These are phyloP conservation scores for Cryptococcus floricola DNA, from an alignment of 1,284 basidiomycete genomes.

Conservation along the genomic window DNA sequence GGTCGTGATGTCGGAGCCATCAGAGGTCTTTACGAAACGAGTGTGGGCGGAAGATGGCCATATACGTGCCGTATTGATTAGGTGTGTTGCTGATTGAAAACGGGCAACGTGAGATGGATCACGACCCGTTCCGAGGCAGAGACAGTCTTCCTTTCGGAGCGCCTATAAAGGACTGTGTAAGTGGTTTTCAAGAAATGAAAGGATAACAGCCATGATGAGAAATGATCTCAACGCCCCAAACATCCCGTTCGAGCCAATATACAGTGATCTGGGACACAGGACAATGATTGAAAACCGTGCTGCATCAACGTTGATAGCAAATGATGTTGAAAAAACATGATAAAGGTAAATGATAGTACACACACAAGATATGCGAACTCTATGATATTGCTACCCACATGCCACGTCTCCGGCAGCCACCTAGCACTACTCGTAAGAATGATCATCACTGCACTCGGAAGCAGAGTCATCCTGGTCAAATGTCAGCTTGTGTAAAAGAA, in stretches of 20 bases:
- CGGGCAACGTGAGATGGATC: not conserved
- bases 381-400: not conserved
- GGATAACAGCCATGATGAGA: not conserved
- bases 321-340: too few species aligned
- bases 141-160: not conserved
- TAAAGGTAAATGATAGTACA: not conserved
- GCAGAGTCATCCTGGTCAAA: constrained; percentile 76
- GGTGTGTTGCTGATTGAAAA: not conserved
- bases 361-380: not conserved
- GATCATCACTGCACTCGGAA: constrained; percentile 40
- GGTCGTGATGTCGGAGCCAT: not conserved
- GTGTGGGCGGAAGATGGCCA: not conserved
- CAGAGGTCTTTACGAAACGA: not conserved
- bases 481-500: constrained; percentile 24
- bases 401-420: not conserved
- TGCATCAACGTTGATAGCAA: too few species aligned
- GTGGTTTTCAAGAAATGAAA: not conserved
- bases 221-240: not conserved
- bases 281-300: not conserved
- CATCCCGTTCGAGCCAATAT: not conserved
- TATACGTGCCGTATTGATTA: not conserved
- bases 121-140: not conserved
- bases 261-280: not conserved
- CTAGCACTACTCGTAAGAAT: constrained; percentile 16
- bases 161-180: too few species aligned